Percentiles rank a stretch among this genome's conserved stretches.
These are phyloP conservation scores for Xerocomellus chrysenteron DNA, from an alignment of 768 basidiomycete genomes.

Conservation along the genomic window DNA sequence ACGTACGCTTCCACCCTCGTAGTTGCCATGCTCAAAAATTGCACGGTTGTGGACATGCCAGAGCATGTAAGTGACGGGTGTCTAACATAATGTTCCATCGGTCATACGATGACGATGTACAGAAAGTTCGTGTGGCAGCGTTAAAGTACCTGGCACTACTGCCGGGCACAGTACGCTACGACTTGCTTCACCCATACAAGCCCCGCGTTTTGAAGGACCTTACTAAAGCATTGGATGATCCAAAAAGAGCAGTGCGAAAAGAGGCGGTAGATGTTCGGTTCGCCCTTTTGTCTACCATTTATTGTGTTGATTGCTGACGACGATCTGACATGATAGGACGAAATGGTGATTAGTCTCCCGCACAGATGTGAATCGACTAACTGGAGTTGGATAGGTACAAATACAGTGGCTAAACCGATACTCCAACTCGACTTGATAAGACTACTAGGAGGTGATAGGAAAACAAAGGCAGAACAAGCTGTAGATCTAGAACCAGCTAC, in stretches of 20 bases:
- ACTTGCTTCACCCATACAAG: slow-evolving; percentile 81
- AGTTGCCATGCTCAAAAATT: slow-evolving; percentile 66
- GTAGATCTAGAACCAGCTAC: neutral
- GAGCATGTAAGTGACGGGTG: slow-evolving; percentile 46
- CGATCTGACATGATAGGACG: slow-evolving; percentile 18
- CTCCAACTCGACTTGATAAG: neutral
- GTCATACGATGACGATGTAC: slow-evolving; percentile 6
- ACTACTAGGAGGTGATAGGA: neutral
- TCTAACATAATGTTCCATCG: neutral
- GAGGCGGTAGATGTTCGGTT: slow-evolving; percentile 85
- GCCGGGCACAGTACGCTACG: slow-evolving; percentile 77
- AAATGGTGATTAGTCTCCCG: slow-evolving; percentile 21
- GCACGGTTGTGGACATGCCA: slow-evolving; percentile 48
- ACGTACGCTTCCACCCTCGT: slow-evolving; percentile 74
- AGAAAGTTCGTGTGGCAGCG: slow-evolving; percentile 78
- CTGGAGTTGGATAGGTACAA: slow-evolving; percentile 23
- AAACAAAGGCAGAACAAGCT: neutral
- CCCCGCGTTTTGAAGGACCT: slow-evolving; percentile 70
- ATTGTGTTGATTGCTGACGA: neutral
- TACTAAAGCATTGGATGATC: slow-evolving; percentile 80
- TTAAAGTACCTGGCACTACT: slow-evolving; percentile 72
- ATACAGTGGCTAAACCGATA: slow-evolving; percentile 20
- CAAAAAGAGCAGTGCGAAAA: slow-evolving; percentile 77
- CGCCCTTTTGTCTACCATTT: slow-evolving; percentile 1
- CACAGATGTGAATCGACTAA: neutral